Evolutionary conservation across 1,139 yeast species (phyloP).

Genomic region (Eremothecium coryli): DNA sequence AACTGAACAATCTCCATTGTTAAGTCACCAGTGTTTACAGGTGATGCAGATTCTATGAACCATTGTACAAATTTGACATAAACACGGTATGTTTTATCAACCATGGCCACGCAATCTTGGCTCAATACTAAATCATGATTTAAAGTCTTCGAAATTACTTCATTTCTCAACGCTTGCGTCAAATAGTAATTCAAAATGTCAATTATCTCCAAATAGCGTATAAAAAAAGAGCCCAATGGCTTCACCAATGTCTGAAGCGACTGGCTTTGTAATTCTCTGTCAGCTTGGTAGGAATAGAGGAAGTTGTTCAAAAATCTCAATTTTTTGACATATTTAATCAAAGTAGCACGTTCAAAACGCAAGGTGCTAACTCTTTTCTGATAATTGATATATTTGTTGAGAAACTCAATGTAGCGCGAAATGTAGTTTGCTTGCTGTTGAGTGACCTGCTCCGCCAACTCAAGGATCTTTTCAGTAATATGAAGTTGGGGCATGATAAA

Average conservation of each 20-base stretch:
- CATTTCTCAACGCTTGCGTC: conserved; percentile 28
- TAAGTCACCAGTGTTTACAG: conserved; percentile 15
- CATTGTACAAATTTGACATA: conserved; percentile 31
- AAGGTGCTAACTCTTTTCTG: conserved; percentile 26
- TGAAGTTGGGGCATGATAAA: conserved; percentile 1
- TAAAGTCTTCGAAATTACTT: conserved; percentile 29
- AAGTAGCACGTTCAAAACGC: conserved; percentile 27
- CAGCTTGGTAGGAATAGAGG: conserved; percentile 11
- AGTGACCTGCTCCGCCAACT: conserved; percentile 9
- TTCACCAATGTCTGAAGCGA: conserved; percentile 11
- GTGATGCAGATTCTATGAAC: conserved; percentile 23
- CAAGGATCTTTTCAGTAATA: conserved; percentile 7
- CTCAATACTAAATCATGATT: conserved; percentile 23
- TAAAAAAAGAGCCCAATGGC: conserved; percentile 20
- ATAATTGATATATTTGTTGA: conserved; percentile 27
- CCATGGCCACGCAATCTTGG: conserved; percentile 17
- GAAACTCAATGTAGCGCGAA: conserved; percentile 24
- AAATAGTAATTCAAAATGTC: conserved; percentile 28
- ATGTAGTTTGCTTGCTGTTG: conserved; percentile 21
- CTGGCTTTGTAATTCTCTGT: conserved; percentile 2
- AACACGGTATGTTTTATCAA: conserved; percentile 28
- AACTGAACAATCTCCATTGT: conserved; percentile 27
- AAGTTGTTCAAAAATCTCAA: conserved; percentile 27
- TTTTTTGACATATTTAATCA: conserved; percentile 31
- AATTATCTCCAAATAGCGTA: conserved; percentile 24